Percentiles rank a stretch among this genome's conserved stretches.
Conservation (phyloP, 345 rosid species). For the Eucalyptus regnans region DNA sequence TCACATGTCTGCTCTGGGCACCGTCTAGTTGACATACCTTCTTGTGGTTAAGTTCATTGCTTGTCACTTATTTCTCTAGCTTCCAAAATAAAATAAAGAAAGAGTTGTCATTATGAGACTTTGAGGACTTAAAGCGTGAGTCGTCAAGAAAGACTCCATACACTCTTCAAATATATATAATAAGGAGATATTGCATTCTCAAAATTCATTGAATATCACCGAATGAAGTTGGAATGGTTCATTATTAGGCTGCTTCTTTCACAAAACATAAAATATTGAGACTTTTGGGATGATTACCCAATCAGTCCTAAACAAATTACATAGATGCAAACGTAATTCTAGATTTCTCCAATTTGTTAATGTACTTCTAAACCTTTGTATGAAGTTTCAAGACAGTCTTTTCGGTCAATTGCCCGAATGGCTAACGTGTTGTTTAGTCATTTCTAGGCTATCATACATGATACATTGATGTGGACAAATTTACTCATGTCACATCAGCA, state of each 20-base stretch:
- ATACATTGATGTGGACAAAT: background rate
- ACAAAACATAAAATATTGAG: background rate
- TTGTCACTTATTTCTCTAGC: background rate
- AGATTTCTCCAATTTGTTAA: background rate
- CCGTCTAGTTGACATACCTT: too few relatives aligned
- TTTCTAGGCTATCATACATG: background rate
- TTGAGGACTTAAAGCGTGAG: background rate
- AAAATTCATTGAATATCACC: too few relatives aligned
- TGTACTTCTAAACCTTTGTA: background rate
- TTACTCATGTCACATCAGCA: background rate
- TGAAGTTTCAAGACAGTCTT: background rate
- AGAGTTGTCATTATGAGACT: background rate
- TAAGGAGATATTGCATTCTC: background rate
- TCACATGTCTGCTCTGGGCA: background rate
- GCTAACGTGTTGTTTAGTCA: background rate
- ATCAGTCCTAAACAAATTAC: background rate
- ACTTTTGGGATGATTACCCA: background rate
- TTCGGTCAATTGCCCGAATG: background rate
- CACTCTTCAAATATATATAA: background rate
- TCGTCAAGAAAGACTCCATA: background rate
- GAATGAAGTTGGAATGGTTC: background rate
- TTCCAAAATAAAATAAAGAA: background rate
- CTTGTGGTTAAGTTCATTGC: background rate
- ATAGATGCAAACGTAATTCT: background rate
- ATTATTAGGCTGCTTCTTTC: background rate